Evolutionary conservation across 2,329 filamentous ascomycete genomes (phyloP), one percentile per base, ranked within the genome.

Genomic region (Curvularia eragrostidis): DNA sequence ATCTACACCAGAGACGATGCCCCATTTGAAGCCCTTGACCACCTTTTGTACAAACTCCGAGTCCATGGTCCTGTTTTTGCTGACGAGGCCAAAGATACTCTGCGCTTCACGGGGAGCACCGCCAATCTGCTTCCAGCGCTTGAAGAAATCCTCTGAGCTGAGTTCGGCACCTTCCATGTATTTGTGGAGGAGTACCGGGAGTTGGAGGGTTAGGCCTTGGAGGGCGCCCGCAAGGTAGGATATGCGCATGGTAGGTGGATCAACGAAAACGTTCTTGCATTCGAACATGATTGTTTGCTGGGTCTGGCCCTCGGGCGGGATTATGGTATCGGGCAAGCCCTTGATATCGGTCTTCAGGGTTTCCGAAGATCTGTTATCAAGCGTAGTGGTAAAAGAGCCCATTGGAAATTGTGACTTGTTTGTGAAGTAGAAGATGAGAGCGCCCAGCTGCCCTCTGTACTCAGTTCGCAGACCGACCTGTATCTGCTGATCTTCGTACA

Each of bases 91-190:
- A 76, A 99, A 96, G 30, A 98, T 92, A 47, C 85, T 85, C 75
- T 99, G 95, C 0, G 91, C 89, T 77, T 99, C 96, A 28, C 96
- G 86, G 1, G 93, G 89, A 1, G 87, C 87, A 5, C 91, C 92
- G 12, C 95, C 95, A 68, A 99, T 98, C 79, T 99, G 95, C 83
- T 97, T 96, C 95, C 95, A 99, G 50, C 96, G 85, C 83, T 96
- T 97, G 85, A 99, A 99, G 79, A 98, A 99, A 74, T 99, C 95
- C 51, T 99, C 95, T 0, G 89, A 87, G 6, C 86, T 86, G 38
- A 99, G 82, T 55, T 95, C 89, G 0, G 95, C 93, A 0, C 91
- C 87, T 62, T 97, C 93, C 93, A 98, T 97, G 73, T 97, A 99
- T 75, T 97, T 97, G 78, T 98, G 94, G 52, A 94, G 86, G 0